These are phyloP conservation scores for Neurospora sp. DNA, from an alignment of 495 filamentous ascomycete genomes.

Conservation along the genomic window DNA sequence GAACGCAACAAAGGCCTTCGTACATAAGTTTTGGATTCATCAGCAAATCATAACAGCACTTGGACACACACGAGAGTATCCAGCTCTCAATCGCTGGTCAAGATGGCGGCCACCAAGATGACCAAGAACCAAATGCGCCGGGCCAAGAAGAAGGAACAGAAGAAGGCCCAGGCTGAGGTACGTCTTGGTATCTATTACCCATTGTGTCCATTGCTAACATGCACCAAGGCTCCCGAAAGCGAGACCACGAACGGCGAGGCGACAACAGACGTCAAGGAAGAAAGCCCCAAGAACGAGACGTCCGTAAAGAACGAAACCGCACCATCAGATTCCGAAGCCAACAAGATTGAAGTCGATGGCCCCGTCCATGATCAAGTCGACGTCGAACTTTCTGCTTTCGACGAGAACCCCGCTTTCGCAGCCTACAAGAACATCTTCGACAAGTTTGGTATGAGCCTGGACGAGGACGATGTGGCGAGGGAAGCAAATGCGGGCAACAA, in stretches of 20 bases:
- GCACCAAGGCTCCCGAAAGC: conserved; percentile 15
- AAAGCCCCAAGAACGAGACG: conserved; percentile 12
- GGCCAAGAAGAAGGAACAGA: conserved; percentile 84
- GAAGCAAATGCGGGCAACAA: conserved; percentile 63
- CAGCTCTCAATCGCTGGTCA: conserved; percentile 18
- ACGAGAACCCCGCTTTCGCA: conserved; percentile 67
- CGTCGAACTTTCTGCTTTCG: conserved; percentile 27
- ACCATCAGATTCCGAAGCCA: conserved; percentile 27
- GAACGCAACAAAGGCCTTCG: not conserved
- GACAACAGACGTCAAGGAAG: conserved; percentile 22
- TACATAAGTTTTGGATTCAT: not conserved
- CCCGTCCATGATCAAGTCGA: conserved; percentile 33
- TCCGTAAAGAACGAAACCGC: conserved; percentile 1
- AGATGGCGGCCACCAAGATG: conserved; percentile 51
- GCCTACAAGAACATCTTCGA: conserved; percentile 73
- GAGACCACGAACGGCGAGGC: conserved; percentile 8
- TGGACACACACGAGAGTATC: conserved; percentile 2
- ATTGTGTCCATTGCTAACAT: conserved; percentile 4
- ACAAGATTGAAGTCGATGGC: conserved; percentile 36
- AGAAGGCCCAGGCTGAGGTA: conserved; percentile 47
- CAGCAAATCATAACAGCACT: not conserved
- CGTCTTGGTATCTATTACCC: conserved; percentile 1
- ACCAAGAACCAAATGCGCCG: conserved; percentile 78
- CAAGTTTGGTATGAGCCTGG: conserved; percentile 52
- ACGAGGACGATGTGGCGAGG: conserved; percentile 45